Percentiles rank a stretch among this genome's conserved stretches.
phyloP scores from a whole-genome alignment of 2,329 filamentous ascomycete species.

The Cadophora sp. region DNA sequence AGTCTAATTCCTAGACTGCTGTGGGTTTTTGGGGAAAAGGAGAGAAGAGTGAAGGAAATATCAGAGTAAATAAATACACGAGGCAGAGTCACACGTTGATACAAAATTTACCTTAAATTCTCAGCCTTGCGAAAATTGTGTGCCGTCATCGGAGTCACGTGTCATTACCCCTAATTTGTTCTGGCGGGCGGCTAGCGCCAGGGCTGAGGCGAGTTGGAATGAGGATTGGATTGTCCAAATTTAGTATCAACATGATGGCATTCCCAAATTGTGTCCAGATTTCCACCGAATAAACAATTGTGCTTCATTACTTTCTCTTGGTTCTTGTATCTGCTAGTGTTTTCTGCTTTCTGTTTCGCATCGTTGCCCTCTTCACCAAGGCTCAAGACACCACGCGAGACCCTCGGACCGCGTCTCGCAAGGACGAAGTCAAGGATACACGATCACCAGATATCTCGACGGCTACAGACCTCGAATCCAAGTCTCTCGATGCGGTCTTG shows the following conservation, averaged over 20 bases:
- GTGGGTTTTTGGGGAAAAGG: background rate
- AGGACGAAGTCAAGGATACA: background rate
- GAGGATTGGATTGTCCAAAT: background rate
- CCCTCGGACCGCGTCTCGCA: conserved; percentile 12
- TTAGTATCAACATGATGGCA: background rate
- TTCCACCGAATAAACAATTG: background rate
- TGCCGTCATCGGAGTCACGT: conserved; percentile 26
- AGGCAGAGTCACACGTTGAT: conserved; percentile 14
- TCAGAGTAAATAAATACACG: background rate
- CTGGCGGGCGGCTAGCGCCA: background rate
- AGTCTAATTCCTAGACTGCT: background rate
- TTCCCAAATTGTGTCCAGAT: background rate
- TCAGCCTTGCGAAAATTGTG: conserved; percentile 20
- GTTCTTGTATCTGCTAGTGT: background rate
- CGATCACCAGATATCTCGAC: conserved; percentile 2
- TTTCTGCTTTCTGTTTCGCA: too few species aligned
- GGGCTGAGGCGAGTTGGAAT: background rate
- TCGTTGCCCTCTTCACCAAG: background rate
- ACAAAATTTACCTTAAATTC: background rate
- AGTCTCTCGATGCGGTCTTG: conserved; percentile 27
- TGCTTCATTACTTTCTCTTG: background rate
- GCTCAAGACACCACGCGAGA: background rate
- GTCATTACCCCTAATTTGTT: background rate
- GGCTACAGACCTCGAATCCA: background rate
- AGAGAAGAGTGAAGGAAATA: background rate